Percentiles rank a stretch among this genome's conserved stretches.
Conservation (phyloP, 2,329 filamentous ascomycete species). For the Exserohilum turcica region DNA sequence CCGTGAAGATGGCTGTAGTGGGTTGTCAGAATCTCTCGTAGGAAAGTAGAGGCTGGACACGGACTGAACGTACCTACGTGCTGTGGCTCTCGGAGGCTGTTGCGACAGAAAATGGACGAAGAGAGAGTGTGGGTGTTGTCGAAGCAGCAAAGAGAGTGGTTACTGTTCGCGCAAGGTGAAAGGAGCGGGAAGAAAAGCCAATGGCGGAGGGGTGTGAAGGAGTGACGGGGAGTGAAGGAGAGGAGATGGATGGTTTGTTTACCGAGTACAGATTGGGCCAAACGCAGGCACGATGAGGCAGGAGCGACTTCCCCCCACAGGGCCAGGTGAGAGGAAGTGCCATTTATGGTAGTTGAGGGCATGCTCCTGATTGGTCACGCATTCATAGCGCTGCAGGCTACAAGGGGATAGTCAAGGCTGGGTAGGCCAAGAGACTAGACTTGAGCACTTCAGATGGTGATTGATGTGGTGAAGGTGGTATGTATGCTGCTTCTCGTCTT, state of each 20-base stretch:
- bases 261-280: neutral
- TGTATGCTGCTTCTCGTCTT: no score
- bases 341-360: neutral
- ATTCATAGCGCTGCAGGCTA: no score
- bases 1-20: no score
- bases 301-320: neutral
- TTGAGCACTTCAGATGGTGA: no score
- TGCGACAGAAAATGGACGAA: slow-evolving; percentile 24
- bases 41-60: no score
- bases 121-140: slow-evolving; percentile 23
- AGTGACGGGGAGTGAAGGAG: neutral
- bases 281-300: neutral
- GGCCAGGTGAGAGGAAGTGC: neutral
- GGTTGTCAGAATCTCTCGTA: no score
- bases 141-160: slow-evolving; percentile 32
- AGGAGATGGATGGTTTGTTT: slow-evolving; percentile 18
- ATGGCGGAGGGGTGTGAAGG: slow-evolving; percentile 29
- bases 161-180: slow-evolving; percentile 29
- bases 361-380: no score
- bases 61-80: no score
- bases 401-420: neutral
- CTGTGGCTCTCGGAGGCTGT: neutral
- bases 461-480: no score
- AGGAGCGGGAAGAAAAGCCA: slow-evolving; percentile 21
- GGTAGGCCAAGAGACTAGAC: no score